Base-by-base conservation (phyloP, 805 yeast genomes). In the Zygoascus biomembranicola region DNA sequence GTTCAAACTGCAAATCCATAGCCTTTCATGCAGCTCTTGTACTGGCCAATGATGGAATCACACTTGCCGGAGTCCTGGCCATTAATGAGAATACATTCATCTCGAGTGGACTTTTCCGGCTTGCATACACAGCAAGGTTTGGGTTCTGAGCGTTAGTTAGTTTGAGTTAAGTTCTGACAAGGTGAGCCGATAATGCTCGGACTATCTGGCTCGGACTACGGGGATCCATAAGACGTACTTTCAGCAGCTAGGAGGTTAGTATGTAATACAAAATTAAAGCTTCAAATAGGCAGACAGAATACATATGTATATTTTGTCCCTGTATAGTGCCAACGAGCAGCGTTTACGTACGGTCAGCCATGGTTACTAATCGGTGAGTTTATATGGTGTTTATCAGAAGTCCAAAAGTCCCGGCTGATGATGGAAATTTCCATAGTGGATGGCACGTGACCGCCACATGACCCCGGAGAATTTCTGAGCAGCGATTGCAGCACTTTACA, bases 101-200 rank as follows among this genome's bases (percentile, higher is more conserved):
- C 99, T 65, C 98, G 79, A 23, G 72, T 68, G 56, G 84, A 77
- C 71, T 89, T 89, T 65, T 89, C 89, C 35, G 85, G 86, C 61
- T 84, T 79, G 70, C 98, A 94, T 20, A 92, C 98, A 66, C 98
- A 92, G 71, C 99, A 92, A 55, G 99, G 97, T 72, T 90, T 92
- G 59, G 95, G 95, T 66, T 88, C 59, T 59, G 44, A 18, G 2
- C 31, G 18, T 26, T n/a, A 41, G 44, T 16, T 42, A 18, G 44
- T 42, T n/a, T 18, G 18, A 42, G 32, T 10, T 44, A 20, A n/a
- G 28, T 23, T 23, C 28, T 6, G 28, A 23, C 28, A 23, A 6
- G 4, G 9, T 20, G 45, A 18, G 26, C 13, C 18, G 45, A 20
- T 42, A 42, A 13, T 31, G 19, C 39, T 32, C 18, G 50, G 18